Evolutionary conservation across 1,139 yeast genomes (phyloP), one percentile per base, ranked within the genome.

Genomic region (Kluyveromyces sp.): DNA sequence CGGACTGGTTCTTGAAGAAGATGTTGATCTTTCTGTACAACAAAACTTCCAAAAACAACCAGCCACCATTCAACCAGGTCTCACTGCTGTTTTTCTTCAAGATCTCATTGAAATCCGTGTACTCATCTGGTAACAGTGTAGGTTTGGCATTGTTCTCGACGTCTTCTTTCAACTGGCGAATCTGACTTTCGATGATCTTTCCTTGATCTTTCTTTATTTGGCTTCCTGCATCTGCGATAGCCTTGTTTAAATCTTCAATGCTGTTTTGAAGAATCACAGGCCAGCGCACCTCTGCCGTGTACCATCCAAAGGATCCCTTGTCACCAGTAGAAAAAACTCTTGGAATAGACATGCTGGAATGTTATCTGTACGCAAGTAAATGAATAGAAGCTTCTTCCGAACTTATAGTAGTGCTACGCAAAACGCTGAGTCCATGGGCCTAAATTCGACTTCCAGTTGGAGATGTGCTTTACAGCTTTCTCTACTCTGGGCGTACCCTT

Each of bases 1-100:
- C 82, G 15, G 67, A 54, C 47, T 61, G 61, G 43, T 62, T 46
- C 45, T 69, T 58, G 60, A 80, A 67, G 54, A 68, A 59, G 32
- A 67, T 52, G 57, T 81, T 77, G 45, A 88, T 68, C 46, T 71
- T 64, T 48, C 94, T 78, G 66, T 92, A 92, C 49, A 92, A 61
- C 60, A 82, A 82, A 62, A 96, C 83, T 64, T 94, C 99, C 41
- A 85, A 71, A 57, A 73, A 83, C 45, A 92, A 69, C 99, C 99
- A 92, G 16, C 95, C 96, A 0, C 92, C 95, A n/a, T 81, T 73
- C 48, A 71, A 68, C 97, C 96, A 92, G 16, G 83, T 75, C 49
- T 55, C 39, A 45, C 59, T 43, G 44, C 63, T 61, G 13, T 22
- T 31, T 33, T 62, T 53, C 3, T 53, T 60, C 41, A 77, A 59